These are phyloP conservation scores for Talaromyces funiculosus DNA, from an alignment of 2,329 filamentous ascomycete species.

Conservation along the genomic window DNA sequence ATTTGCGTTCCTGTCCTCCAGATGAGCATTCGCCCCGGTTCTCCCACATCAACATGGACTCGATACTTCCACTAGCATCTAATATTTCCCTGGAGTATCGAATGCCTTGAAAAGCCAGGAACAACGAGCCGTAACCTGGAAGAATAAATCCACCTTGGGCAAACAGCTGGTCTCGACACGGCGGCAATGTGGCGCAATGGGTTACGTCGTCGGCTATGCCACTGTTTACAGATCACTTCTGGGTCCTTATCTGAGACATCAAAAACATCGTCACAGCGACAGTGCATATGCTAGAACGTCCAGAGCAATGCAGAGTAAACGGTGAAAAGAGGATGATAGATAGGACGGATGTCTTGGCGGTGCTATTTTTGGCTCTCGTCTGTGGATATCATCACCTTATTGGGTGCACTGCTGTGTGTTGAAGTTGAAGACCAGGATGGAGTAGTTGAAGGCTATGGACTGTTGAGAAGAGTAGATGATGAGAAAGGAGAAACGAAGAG, in stretches of 20 bases:
- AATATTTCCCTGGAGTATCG: not conserved
- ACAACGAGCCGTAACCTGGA: not conserved
- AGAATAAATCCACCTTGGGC: not conserved
- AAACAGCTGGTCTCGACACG: not conserved
- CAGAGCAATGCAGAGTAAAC: not conserved
- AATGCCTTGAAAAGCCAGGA: not conserved
- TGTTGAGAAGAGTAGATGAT: not conserved
- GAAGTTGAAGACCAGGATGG: not conserved
- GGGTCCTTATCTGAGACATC: not conserved
- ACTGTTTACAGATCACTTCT: not conserved
- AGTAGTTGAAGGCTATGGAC: not conserved
- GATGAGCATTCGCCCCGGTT: not conserved
- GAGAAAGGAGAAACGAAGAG: not conserved
- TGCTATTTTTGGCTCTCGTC: not conserved
- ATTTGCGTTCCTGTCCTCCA: too few species aligned
- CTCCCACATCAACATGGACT: not conserved
- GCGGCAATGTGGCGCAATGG: constrained; percentile 3
- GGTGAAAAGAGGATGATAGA: not conserved
- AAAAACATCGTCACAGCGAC: not conserved
- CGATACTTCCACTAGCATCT: not conserved
- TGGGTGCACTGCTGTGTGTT: not conserved
- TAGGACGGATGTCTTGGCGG: not conserved
- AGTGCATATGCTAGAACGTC: not conserved
- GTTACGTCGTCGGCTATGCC: constrained; percentile 1
- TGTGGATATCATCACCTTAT: not conserved